A percentile compares a stretch with the other conserved stretches of the same genome.
Conservation (phyloP, 441 rosid species). For the Adansonia gregorii region DNA sequence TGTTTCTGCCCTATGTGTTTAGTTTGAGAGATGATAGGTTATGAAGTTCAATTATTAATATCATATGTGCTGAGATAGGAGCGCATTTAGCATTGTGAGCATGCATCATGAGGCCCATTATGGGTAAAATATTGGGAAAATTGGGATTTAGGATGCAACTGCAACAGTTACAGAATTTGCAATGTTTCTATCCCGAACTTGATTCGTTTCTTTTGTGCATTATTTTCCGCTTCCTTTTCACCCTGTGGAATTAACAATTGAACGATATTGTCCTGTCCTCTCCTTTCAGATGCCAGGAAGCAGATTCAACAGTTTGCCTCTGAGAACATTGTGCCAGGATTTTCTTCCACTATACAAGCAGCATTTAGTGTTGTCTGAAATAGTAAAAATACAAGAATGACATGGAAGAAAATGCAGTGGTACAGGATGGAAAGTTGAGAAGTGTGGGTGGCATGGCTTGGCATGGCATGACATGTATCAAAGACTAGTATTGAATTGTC, state of each 20-base stretch:
- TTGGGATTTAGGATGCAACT: background rate
- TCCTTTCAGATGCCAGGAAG: slow-evolving; percentile 87
- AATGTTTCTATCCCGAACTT: background rate
- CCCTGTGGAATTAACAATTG: no score
- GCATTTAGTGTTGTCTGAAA: slow-evolving; percentile 86
- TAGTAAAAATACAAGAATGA: slow-evolving; percentile 17
- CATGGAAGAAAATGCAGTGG: background rate
- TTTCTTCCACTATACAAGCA: slow-evolving; percentile 83
- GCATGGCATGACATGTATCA: background rate
- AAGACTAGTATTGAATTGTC: slow-evolving; percentile 4
- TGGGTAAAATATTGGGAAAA: background rate
- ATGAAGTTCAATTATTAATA: background rate
- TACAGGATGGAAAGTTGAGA: background rate
- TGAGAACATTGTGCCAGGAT: slow-evolving; percentile 77
- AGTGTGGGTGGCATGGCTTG: background rate
- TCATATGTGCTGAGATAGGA: background rate
- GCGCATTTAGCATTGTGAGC: background rate
- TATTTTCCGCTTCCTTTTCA: no score
- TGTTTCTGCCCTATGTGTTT: background rate
- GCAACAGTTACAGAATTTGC: background rate
- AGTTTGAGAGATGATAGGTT: slow-evolving; percentile 12
- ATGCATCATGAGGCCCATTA: background rate
- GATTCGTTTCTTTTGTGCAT: background rate
- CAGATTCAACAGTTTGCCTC: slow-evolving; percentile 93
- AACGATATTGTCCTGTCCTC: background rate